Percentiles rank a stretch among this genome's conserved stretches.
Conservation (phyloP, 345 rosid genomes). For the Citrus reticulata region DNA sequence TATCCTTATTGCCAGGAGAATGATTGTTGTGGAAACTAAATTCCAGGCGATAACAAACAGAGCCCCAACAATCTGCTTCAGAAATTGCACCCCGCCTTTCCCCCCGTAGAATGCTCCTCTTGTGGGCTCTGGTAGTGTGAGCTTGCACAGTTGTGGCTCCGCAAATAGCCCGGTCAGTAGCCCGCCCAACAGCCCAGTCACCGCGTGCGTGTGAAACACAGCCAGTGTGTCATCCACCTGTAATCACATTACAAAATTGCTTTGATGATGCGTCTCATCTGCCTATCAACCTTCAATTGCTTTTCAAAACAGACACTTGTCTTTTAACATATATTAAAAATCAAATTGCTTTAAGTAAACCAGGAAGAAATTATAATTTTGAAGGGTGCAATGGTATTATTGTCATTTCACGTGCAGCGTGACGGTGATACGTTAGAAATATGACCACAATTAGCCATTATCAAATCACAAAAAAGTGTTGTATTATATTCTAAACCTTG, state of each 20-base stretch:
- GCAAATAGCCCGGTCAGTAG: slow-evolving; percentile 79
- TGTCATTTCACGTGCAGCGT: not conserved
- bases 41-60: slow-evolving; percentile 69
- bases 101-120: slow-evolving; percentile 85
- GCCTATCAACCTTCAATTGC: too few relatives aligned
- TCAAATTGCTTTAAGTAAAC: not conserved
- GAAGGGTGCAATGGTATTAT: not conserved
- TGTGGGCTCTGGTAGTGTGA: slow-evolving; percentile 35
- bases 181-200: slow-evolving; percentile 82
- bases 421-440: not conserved
- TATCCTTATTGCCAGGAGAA: slow-evolving; percentile 51
- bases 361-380: not conserved
- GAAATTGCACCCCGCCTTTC: slow-evolving; percentile 55
- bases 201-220: slow-evolving; percentile 95
- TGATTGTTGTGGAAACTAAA: slow-evolving; percentile 51
- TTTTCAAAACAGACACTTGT: not conserved
- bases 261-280: too few relatives aligned
- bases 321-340: not conserved
- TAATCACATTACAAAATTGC: too few relatives aligned
- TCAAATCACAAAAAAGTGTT: not conserved
- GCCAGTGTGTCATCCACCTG: slow-evolving; percentile 87
- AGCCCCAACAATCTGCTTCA: slow-evolving; percentile 79
- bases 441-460: not conserved
- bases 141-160: slow-evolving; percentile 58
- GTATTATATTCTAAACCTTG: not conserved